Evolutionary conservation across 1,139 yeast genomes (phyloP).

Genomic region (Trichomonascaceae sp.): DNA sequence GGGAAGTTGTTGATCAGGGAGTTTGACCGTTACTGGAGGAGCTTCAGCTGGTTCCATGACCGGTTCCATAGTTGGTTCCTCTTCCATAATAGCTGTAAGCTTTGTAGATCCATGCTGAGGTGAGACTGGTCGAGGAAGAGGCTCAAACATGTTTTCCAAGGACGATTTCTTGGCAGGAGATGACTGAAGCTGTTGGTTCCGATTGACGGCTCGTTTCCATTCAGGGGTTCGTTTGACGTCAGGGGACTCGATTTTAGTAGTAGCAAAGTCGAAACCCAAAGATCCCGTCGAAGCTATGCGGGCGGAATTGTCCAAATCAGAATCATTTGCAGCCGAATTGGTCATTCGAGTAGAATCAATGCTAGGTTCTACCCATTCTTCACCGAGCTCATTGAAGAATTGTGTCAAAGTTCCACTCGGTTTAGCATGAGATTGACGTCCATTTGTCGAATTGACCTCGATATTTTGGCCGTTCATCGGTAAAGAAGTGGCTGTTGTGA

Average conservation of each 20-base stretch:
- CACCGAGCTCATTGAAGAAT: background rate
- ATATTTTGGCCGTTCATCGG: background rate
- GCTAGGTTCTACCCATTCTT: conserved; percentile 2
- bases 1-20: background rate
- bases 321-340: background rate
- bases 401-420: background rate
- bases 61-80: no score
- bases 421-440: background rate
- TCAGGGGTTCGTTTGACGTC: conserved; percentile 11
- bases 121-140: background rate
- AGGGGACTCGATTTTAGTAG: conserved; percentile 8
- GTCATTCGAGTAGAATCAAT: background rate
- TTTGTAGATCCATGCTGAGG: background rate
- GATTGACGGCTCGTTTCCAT: conserved; percentile 14
- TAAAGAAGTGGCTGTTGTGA: background rate
- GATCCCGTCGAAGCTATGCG: background rate
- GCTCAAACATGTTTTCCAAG: conserved; percentile 6
- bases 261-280: conserved; percentile 2
- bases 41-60: no score
- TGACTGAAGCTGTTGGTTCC: background rate
- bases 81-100: background rate
- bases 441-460: background rate
- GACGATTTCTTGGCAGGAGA: background rate
- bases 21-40: background rate
- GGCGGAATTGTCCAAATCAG: background rate